Base-by-base conservation (phyloP, 1,284 basidiomycete genomes). In the Agaricales sp. region DNA sequence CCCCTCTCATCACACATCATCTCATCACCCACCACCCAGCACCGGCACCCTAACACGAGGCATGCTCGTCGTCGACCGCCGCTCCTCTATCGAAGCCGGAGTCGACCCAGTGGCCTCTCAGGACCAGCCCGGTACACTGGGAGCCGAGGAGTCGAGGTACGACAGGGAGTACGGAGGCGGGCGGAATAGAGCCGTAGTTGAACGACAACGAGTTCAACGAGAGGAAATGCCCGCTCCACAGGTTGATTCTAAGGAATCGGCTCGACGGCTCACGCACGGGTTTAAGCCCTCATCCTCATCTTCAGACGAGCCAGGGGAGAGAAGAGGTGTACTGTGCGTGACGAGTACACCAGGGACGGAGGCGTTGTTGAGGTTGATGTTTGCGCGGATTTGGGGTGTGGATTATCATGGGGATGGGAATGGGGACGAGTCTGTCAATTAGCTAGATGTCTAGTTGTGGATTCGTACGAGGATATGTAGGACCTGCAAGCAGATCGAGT, bases 41-140 rank as follows among this genome's bases (percentile, higher is more conserved):
- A 35, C 30, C 30, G 30, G 8, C 30, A 71, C 75, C 54, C 50
- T 82, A 16, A 87, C 85, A 19, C 74, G 84, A 38, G 86, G 86
- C 13, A 87, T 88, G 82, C 66, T 86, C 51, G 80, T 88, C 13
- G 72, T 83, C 4, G 85, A 88, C 58, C 68, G 81, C 52, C 71
- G 86, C 30, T 35, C 30, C 8, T 35, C n/a, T n/a, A 35, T 35
- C 30, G 30, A 8, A 35, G 30, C n/a, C 30, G 11, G n/a, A 35
- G 30, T 8, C n/a, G 30, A 35, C 30, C 8, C 30, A 35, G n/a
- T n/a, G 11, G 30, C 8, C 11, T n/a, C 30, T 35, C 8, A 11
- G 30, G n/a, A 35, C 30, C 8, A 35, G n/a, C 30, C 30, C 8
- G 30, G n/a, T 35, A 8, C 30, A 35, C 11, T 35, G 30, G 30